Conservation (phyloP, 257 asterid species). For the Plantago elongata region DNA sequence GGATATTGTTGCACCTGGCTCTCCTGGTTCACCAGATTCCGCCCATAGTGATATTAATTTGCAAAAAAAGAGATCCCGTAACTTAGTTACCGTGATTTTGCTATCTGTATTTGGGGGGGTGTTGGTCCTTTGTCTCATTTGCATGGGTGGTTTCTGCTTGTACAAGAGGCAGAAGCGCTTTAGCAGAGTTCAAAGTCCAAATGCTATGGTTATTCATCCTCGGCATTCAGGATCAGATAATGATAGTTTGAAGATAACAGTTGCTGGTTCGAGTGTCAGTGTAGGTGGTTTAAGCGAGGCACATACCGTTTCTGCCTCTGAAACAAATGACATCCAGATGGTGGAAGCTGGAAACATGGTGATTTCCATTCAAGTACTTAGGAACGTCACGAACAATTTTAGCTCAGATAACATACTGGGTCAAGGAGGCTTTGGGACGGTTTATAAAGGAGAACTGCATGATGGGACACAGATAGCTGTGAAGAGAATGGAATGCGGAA, state of each 20-base stretch:
- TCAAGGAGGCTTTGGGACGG: constrained; percentile 89
- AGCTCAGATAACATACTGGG: constrained; percentile 68
- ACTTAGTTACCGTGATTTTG: constrained; percentile 41
- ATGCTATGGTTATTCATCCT: constrained; percentile 71
- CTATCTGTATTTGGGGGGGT: constrained; percentile 51
- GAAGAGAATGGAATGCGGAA: constrained; percentile 87
- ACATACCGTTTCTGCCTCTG: constrained; percentile 48
- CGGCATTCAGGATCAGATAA: constrained; percentile 78
- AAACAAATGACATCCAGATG: constrained; percentile 62
- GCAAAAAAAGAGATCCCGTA: constrained; percentile 30
- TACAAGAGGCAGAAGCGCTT: constrained; percentile 62
- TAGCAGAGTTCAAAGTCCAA: constrained; percentile 79
- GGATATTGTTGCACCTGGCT: constrained; percentile 27
- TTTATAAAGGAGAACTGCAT: constrained; percentile 79
- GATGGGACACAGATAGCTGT: constrained; percentile 94
- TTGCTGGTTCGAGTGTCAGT: constrained; percentile 76
- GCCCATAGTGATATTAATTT: constrained; percentile 18
- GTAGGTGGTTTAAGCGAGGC: constrained; percentile 55
- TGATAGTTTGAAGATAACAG: constrained; percentile 76
- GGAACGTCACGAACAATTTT: constrained; percentile 68
- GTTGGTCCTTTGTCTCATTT: constrained; percentile 53
- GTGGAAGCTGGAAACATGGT: constrained; percentile 91
- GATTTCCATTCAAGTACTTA: constrained; percentile 84
- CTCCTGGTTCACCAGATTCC: constrained; percentile 28
- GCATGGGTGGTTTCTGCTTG: constrained; percentile 53